Evolutionary conservation across 2,329 filamentous ascomycete species (phyloP).

Genomic region (Tolypocladium paradoxum): DNA sequence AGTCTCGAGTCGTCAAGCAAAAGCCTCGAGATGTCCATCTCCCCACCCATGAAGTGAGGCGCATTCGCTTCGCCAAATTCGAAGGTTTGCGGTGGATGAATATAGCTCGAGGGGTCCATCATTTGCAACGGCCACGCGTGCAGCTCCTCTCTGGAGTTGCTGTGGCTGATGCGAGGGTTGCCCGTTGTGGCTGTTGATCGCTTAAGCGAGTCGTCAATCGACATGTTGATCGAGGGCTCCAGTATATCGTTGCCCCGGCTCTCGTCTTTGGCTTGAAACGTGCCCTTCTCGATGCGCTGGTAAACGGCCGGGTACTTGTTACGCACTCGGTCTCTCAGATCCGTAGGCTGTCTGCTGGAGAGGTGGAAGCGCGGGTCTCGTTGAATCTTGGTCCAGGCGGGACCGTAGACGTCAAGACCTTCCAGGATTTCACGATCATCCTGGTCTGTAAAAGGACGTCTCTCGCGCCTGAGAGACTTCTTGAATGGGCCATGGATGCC

Average conservation of each 20-base stretch:
- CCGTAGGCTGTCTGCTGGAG: slow-evolving; percentile 49
- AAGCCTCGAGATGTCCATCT: slow-evolving; percentile 53
- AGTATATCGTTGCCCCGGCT: slow-evolving; percentile 30
- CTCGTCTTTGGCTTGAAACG: slow-evolving; percentile 33
- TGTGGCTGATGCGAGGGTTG: slow-evolving; percentile 28
- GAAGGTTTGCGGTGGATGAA: slow-evolving; percentile 19
- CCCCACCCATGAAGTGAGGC: slow-evolving; percentile 33
- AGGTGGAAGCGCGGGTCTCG: slow-evolving; percentile 47
- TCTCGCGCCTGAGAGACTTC: slow-evolving; percentile 48
- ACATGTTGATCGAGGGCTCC: slow-evolving; percentile 41
- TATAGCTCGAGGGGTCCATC: slow-evolving; percentile 18
- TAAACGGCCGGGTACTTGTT: slow-evolving; percentile 54
- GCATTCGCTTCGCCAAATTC: slow-evolving; percentile 33
- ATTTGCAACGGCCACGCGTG: slow-evolving; percentile 29
- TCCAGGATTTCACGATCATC: slow-evolving; percentile 53
- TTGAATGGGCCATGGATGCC: slow-evolving; percentile 54
- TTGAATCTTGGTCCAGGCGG: slow-evolving; percentile 56
- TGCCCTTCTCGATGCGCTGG: slow-evolving; percentile 43
- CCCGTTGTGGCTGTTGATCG: slow-evolving; percentile 24
- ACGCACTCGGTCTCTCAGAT: slow-evolving; percentile 50
- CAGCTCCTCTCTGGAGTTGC: slow-evolving; percentile 36
- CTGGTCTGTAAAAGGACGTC: slow-evolving; percentile 49
- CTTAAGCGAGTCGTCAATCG: slow-evolving; percentile 34
- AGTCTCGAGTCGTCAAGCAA: slow-evolving; percentile 41
- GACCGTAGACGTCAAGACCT: slow-evolving; percentile 48